phyloP scores from a whole-genome alignment of 352 stramenopile species.

The Phytopythium helicoides region DNA sequence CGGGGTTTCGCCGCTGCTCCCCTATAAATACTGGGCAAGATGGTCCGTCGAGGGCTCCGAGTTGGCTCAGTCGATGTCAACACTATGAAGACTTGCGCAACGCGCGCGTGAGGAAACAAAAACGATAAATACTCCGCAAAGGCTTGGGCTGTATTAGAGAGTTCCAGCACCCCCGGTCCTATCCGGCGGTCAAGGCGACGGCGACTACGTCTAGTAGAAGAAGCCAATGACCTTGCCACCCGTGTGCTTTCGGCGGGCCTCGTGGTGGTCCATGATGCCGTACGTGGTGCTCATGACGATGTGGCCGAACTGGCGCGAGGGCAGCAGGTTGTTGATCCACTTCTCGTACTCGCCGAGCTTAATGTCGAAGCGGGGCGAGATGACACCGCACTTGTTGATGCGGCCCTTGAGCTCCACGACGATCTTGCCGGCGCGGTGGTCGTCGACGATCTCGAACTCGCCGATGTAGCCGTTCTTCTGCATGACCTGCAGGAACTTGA shows the following conservation, averaged over 20 bases:
- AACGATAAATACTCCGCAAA: slow-evolving; percentile 4
- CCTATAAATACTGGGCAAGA: not conserved
- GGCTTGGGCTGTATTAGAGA: slow-evolving; percentile 8
- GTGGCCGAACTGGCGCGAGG: slow-evolving; percentile 99
- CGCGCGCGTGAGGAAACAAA: too few relatives aligned
- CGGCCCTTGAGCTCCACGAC: slow-evolving; percentile 97
- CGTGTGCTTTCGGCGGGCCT: slow-evolving; percentile 98
- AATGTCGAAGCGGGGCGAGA: slow-evolving; percentile 99
- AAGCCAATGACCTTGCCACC: slow-evolving; percentile 99
- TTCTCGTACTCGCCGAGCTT: slow-evolving; percentile 97
- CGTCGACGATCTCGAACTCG: slow-evolving; percentile 99
- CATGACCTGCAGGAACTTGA: slow-evolving; percentile 99
- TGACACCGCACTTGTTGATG: slow-evolving; percentile 99
- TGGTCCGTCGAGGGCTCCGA: not conserved
- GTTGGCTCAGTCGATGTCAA: too few relatives aligned
- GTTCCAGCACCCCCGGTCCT: not conserved
- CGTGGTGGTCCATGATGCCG: slow-evolving; percentile 92
- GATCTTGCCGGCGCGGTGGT: slow-evolving; percentile 99
- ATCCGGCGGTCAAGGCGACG: not conserved
- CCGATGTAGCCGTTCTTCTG: slow-evolving; percentile 99
- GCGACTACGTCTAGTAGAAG: slow-evolving; percentile 94
- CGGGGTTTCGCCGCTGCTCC: not conserved
- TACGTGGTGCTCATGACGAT: slow-evolving; percentile 92
- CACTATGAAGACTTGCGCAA: too few relatives aligned
- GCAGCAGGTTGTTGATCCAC: slow-evolving; percentile 99